phyloP scores from a whole-genome alignment of 176 grass and related monocot species.

The Zoysia japonica region DNA sequence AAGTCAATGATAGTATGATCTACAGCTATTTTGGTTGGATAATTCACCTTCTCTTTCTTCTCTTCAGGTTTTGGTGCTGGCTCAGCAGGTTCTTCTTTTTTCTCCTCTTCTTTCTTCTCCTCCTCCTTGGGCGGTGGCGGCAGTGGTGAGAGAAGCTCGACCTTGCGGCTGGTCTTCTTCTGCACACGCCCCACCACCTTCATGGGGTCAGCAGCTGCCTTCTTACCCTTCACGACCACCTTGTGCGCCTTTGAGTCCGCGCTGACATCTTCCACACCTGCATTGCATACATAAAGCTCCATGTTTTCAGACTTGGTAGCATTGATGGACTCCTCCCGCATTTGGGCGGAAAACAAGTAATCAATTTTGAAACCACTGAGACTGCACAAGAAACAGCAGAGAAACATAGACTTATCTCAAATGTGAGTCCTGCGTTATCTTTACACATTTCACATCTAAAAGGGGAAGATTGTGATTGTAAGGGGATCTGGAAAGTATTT shows the following conservation, averaged over 20 bases:
- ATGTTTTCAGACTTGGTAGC: not conserved
- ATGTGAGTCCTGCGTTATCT: not conserved
- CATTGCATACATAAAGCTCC: not conserved
- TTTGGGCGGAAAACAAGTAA: not conserved
- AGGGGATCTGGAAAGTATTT: not conserved
- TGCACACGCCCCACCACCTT: conserved; percentile 93
- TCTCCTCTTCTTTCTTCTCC: conserved; percentile 74
- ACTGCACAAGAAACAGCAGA: not conserved
- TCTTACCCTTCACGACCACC: conserved; percentile 95
- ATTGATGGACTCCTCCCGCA: not conserved
- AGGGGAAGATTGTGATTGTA: not conserved
- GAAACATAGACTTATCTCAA: not conserved
- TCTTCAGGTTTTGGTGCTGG: conserved; percentile 36
- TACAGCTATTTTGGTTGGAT: not conserved
- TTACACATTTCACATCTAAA: not conserved
- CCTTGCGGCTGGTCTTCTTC: conserved; percentile 93
- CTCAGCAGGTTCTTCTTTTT: conserved; percentile 56
- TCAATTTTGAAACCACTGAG: not conserved
- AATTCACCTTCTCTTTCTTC: conserved; percentile 37
- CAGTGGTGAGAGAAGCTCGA: conserved; percentile 81
- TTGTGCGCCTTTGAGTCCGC: conserved; percentile 79
- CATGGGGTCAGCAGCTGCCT: conserved; percentile 83
- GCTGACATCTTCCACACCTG: conserved; percentile 85
- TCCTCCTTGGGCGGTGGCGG: conserved; percentile 50
- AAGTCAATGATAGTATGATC: not conserved